Percentiles rank a stretch among this genome's conserved stretches.
Conservation (phyloP, 2,329 filamentous ascomycete species). For the Aschersonia sp. region DNA sequence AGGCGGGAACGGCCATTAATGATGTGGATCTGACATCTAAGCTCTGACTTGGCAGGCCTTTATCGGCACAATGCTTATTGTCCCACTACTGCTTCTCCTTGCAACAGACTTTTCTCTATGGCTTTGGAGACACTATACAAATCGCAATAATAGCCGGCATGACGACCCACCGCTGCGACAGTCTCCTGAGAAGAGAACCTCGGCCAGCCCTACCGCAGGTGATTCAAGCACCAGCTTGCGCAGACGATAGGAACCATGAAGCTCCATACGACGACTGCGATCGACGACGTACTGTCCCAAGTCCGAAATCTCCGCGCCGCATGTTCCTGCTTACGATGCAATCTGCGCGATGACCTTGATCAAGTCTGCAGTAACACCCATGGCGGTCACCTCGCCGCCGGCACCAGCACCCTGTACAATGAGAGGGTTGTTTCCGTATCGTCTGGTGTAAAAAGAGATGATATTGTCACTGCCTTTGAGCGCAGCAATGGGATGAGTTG, state of each 20-base stretch:
- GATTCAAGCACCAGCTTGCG: constrained; percentile 1
- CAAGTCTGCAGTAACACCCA: constrained; percentile 91
- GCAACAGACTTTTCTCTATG: constrained; percentile 36
- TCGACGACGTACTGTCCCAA: background rate
- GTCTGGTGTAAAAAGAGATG: constrained; percentile 94
- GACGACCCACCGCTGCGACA: background rate
- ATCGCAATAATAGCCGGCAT: constrained; percentile 3
- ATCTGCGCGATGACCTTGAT: constrained; percentile 74
- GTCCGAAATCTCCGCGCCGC: background rate
- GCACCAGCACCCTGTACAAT: constrained; percentile 92
- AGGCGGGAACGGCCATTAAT: constrained; percentile 1
- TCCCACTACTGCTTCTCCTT: constrained; percentile 32
- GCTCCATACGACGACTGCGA: background rate
- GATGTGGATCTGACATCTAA: constrained; percentile 1
- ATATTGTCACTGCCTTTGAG: constrained; percentile 98
- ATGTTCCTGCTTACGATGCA: constrained; percentile 12
- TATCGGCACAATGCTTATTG: constrained; percentile 28
- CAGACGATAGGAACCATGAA: constrained; percentile 3
- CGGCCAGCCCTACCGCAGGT: background rate
- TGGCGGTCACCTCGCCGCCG: constrained; percentile 88
- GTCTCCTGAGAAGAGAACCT: background rate
- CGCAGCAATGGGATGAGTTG: constrained; percentile 78
- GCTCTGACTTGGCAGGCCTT: constrained; percentile 18
- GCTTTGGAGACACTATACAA: constrained; percentile 30
- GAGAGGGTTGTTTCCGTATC: constrained; percentile 80